Evolutionary conservation across 257 asterid genomes (phyloP).

Genomic region (Nicotiana sylvestris): DNA sequence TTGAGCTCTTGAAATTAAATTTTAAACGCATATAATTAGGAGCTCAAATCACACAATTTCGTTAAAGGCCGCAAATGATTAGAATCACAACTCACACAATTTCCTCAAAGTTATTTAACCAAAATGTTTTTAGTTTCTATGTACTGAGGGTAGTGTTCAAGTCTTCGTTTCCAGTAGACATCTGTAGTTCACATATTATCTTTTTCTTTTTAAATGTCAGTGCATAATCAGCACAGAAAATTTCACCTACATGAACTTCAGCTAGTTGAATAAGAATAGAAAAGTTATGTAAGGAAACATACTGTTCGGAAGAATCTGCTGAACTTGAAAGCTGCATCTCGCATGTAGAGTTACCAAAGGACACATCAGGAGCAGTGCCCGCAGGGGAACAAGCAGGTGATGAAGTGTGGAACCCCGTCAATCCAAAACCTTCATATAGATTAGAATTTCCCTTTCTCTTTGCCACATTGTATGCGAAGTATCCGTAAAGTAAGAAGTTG

Average conservation of each 20-base stretch:
- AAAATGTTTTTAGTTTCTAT: too few relatives aligned
- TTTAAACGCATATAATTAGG: too few relatives aligned
- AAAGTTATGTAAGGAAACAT: constrained; percentile 29
- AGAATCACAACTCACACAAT: too few relatives aligned
- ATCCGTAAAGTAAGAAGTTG: constrained; percentile 55
- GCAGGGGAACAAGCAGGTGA: constrained; percentile 50
- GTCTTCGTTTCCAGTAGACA: too few relatives aligned
- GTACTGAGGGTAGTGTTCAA: too few relatives aligned
- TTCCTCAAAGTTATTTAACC: too few relatives aligned
- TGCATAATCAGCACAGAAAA: background rate
- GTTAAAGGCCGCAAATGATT: too few relatives aligned
- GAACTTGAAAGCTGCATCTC: constrained; percentile 45
- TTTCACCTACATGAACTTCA: background rate
- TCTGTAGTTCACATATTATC: too few relatives aligned
- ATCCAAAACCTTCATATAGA: constrained; percentile 46
- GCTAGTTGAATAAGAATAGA: background rate
- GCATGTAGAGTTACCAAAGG: constrained; percentile 43
- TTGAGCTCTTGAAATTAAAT: too few relatives aligned
- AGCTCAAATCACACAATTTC: too few relatives aligned
- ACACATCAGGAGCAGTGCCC: constrained; percentile 64
- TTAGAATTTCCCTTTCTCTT: constrained; percentile 41
- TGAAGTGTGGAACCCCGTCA: constrained; percentile 39
- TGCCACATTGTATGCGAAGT: constrained; percentile 56
- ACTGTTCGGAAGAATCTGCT: constrained; percentile 57
- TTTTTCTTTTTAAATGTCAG: too few relatives aligned